phyloP scores from a whole-genome alignment of 2,329 filamentous ascomycete species.

The Claviceps paspali region DNA sequence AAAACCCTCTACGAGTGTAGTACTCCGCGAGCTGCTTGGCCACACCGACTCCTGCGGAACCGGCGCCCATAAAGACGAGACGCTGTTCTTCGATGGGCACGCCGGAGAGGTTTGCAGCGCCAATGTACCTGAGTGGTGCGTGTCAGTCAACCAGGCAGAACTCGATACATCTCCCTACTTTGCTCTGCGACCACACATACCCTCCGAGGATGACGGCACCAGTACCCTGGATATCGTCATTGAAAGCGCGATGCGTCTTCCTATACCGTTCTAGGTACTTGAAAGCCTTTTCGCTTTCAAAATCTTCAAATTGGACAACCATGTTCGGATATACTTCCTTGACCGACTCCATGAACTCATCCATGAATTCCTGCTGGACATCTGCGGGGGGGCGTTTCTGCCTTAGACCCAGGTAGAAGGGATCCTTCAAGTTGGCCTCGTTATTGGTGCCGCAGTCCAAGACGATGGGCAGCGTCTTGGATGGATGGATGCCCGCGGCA shows the following conservation, averaged over 20 bases:
- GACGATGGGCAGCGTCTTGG: slow-evolving; percentile 61
- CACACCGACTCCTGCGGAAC: slow-evolving; percentile 90
- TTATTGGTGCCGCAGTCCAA: slow-evolving; percentile 53
- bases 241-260: slow-evolving; percentile 85
- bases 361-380: slow-evolving; percentile 82
- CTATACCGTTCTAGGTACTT: slow-evolving; percentile 83
- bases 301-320: slow-evolving; percentile 91
- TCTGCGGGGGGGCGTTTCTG: slow-evolving; percentile 63
- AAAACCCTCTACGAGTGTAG: slow-evolving; percentile 83
- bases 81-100: slow-evolving; percentile 80
- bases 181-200: too few relatives aligned
- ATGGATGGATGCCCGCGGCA: slow-evolving; percentile 85
- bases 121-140: slow-evolving; percentile 42
- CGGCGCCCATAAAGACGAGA: slow-evolving; percentile 90
- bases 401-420: slow-evolving; percentile 79
- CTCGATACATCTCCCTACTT: too few relatives aligned
- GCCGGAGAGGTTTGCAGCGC: slow-evolving; percentile 67
- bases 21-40: slow-evolving; percentile 96
- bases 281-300: slow-evolving; percentile 86
- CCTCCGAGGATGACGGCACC: slow-evolving; percentile 88
- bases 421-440: slow-evolving; percentile 49
- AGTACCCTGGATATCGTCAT: slow-evolving; percentile 96
- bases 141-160: too few relatives aligned
- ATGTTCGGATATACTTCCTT: slow-evolving; percentile 54
- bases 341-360: slow-evolving; percentile 90